Conservation (phyloP, 2,329 filamentous ascomycete genomes). For the Claviceps arundinis region DNA sequence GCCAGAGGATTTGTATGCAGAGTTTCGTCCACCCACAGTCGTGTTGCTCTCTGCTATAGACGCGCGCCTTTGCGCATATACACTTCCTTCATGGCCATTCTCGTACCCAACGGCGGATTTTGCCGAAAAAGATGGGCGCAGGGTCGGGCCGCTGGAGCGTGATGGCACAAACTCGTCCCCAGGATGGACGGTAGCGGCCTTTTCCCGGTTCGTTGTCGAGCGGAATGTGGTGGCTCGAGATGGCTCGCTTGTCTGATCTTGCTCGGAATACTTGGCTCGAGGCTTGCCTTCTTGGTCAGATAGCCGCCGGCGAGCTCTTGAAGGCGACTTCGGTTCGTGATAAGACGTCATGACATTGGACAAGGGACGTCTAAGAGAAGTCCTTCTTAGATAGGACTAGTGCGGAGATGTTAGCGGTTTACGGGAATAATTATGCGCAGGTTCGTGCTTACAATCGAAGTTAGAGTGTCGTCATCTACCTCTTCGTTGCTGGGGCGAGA, state of each 20-base stretch:
- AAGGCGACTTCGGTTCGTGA: slow-evolving; percentile 36
- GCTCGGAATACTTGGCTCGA: slow-evolving; percentile 24
- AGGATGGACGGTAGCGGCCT: slow-evolving; percentile 24
- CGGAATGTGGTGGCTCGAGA: slow-evolving; percentile 33
- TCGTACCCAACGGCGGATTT: slow-evolving; percentile 37
- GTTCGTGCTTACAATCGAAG: slow-evolving; percentile 32
- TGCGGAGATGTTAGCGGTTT: slow-evolving; percentile 1
- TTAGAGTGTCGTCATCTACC: slow-evolving; percentile 21
- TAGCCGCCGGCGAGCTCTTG: slow-evolving; percentile 36
- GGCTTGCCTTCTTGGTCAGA: slow-evolving; percentile 42
- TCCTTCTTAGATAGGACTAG: slow-evolving; percentile 35
- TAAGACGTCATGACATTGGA: slow-evolving; percentile 34
- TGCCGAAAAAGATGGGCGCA: slow-evolving; percentile 33
- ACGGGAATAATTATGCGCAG: not conserved
- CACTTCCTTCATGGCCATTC: slow-evolving; percentile 14
- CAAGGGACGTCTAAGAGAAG: slow-evolving; percentile 37
- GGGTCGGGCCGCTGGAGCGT: slow-evolving; percentile 17
- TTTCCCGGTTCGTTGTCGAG: slow-evolving; percentile 26
- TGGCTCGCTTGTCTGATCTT: slow-evolving; percentile 28
- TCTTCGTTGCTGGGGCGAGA: slow-evolving; percentile 25
- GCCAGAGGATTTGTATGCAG: slow-evolving; percentile 26
- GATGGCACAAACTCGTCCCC: slow-evolving; percentile 23
- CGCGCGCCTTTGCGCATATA: slow-evolving; percentile 22
- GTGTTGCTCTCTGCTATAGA: slow-evolving; percentile 36
- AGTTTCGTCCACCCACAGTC: slow-evolving; percentile 25